Base-by-base conservation (phyloP, 345 rosid genomes). In the Ailanthus altissimus region DNA sequence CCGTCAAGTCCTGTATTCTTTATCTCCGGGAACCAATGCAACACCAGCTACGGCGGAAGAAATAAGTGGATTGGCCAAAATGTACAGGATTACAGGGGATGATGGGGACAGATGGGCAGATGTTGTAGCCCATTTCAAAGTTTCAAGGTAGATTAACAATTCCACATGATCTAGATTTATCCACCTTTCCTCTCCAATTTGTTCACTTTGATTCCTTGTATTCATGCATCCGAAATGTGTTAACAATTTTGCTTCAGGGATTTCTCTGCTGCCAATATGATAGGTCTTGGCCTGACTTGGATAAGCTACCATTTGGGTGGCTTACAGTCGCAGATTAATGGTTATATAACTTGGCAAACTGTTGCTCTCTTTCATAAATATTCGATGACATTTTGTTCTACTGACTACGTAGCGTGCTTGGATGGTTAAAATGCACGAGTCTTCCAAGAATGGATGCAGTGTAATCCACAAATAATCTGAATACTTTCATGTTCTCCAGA, bases 41-140 rank as follows among this genome's bases (percentile, higher is more conserved):
- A 86, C 92, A 36, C 95, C 98, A 77, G 73, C 83, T 36, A 83
- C 88, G 97, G 97, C 97, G 54, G 85, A 87, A 85, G 86, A 85
- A 70, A 86, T 92, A 59, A 84, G 89, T 77, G 85, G 83, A 50
- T 70, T 89, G 26, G 93, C 82, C 64, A 92, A 89, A 86, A 88
- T 91, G 98, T 94, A 92, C 81, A 87, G 97, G 80, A 77, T 94
- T 67, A 92, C 95, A 6, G 94, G 86, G 36, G 98, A 94, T 83
- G 97, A 94, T 67, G 92, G 98, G 98, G 98, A 94, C 75, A 80
- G 81, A 36, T 94, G 98, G 98, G 79, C 72, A 70, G 97, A 94
- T 67, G 91, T 92, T 10, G 85, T 80, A 42, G 32, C 93, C 74
- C 97, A 92, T 88, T 94, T 94, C 75, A 86, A 89, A 79, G 83